Percentiles rank a stretch among this genome's conserved stretches.
These are phyloP conservation scores for Mercurialis annua DNA, from an alignment of 345 rosid genomes.

Conservation along the genomic window DNA sequence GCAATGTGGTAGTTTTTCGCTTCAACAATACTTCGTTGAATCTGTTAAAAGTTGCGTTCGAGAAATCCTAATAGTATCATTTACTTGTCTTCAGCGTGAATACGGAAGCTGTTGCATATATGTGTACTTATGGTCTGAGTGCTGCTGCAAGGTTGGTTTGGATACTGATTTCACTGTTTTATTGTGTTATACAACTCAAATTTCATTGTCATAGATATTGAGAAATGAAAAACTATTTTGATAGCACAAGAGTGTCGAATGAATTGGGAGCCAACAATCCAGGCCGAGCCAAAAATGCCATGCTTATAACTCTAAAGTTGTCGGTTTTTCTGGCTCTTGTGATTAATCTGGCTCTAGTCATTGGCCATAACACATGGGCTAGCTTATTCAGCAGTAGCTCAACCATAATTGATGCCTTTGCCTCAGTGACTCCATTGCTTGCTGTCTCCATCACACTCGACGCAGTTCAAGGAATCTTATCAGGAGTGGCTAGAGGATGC, in stretches of 20 bases:
- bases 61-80: neutral
- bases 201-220: neutral
- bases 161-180: neutral
- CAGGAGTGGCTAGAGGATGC: conserved; percentile 78
- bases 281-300: conserved; percentile 12
- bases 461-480: conserved; percentile 57
- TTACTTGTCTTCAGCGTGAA: conserved; percentile 39
- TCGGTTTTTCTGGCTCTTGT: conserved; percentile 46
- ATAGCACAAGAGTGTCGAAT: conserved; percentile 81
- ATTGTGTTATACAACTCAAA: neutral
- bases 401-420: conserved; percentile 40
- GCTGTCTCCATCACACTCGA: conserved; percentile 54
- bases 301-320: conserved; percentile 15
- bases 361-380: conserved; percentile 62
- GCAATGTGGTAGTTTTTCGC: conserved; percentile 22
- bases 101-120: conserved; percentile 57
- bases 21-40: neutral
- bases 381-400: conserved; percentile 47
- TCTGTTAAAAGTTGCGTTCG: neutral
- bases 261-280: conserved; percentile 63
- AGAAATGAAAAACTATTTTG: neutral
- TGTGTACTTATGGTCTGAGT: conserved; percentile 67
- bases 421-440: conserved; percentile 53
- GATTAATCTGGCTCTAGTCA: conserved; percentile 36
- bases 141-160: conserved; percentile 72